Conservation (phyloP, 768 basidiomycete genomes). For the Hypsizygus marmoreus region DNA sequence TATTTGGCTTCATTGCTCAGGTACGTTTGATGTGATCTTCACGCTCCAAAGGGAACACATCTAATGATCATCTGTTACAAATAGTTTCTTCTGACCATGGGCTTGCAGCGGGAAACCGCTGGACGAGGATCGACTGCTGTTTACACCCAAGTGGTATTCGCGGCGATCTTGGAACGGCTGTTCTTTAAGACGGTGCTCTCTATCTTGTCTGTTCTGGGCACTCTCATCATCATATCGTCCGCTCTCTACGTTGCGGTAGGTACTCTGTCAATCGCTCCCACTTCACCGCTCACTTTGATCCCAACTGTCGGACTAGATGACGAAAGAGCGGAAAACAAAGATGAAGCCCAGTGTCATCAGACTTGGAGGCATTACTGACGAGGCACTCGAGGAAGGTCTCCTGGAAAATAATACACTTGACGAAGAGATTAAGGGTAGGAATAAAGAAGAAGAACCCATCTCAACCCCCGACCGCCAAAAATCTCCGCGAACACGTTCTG, state of each 20-base stretch:
- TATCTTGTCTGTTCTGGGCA: slow-evolving; percentile 60
- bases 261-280: slow-evolving; percentile 1
- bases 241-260: slow-evolving; percentile 70
- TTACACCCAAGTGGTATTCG: slow-evolving; percentile 65
- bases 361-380: slow-evolving; percentile 6
- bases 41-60: not conserved
- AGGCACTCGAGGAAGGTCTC: slow-evolving; percentile 14
- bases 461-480: not conserved
- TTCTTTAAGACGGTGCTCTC: slow-evolving; percentile 66
- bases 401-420: slow-evolving; percentile 1
- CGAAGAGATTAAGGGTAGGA: not conserved
- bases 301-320: slow-evolving; percentile 1
- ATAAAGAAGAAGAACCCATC: not conserved
- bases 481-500: too few relatives aligned
- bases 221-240: slow-evolving; percentile 60
- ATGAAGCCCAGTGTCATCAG: slow-evolving; percentile 4
- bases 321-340: slow-evolving; percentile 6
- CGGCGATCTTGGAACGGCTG: slow-evolving; percentile 61
- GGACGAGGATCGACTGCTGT: slow-evolving; percentile 63
- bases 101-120: slow-evolving; percentile 44
- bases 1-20: slow-evolving; percentile 57
- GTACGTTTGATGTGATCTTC: slow-evolving; percentile 54
- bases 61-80: not conserved
- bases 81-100: slow-evolving; percentile 57
- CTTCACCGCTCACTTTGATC: not conserved